These are phyloP conservation scores for Pseudocercospora musae DNA, from an alignment of 2,329 filamentous ascomycete species.

Conservation along the genomic window DNA sequence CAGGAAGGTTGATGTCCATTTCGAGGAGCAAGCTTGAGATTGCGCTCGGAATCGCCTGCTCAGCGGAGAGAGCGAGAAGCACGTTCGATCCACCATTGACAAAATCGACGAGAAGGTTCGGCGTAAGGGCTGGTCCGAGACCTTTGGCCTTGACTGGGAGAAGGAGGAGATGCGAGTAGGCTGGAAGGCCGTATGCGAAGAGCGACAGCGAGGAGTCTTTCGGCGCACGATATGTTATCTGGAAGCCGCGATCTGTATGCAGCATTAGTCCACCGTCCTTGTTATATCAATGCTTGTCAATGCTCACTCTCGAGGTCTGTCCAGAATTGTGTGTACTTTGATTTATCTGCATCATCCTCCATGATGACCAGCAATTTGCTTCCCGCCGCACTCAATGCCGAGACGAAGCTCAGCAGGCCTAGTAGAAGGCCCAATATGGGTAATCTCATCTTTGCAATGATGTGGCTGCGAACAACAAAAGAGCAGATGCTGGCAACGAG, in stretches of 20 bases:
- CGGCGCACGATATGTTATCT: slow-evolving; percentile 75
- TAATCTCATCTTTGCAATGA: slow-evolving; percentile 43
- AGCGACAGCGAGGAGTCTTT: slow-evolving; percentile 74
- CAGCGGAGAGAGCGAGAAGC: slow-evolving; percentile 76
- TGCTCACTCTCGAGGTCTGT: slow-evolving; percentile 65
- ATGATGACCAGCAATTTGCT: slow-evolving; percentile 79
- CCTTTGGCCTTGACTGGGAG: slow-evolving; percentile 90
- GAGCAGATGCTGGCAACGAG: not conserved
- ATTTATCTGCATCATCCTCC: slow-evolving; percentile 77
- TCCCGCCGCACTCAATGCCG: slow-evolving; percentile 76
- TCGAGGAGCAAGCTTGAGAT: slow-evolving; percentile 78
- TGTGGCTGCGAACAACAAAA: slow-evolving; percentile 7
- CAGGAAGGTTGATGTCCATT: slow-evolving; percentile 82
- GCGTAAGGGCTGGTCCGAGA: slow-evolving; percentile 82
- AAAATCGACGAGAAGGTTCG: slow-evolving; percentile 83
- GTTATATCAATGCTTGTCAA: not conserved
- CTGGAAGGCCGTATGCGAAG: slow-evolving; percentile 81
- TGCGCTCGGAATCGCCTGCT: slow-evolving; percentile 65
- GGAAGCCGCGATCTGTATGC: slow-evolving; percentile 71
- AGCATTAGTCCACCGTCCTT: not conserved
- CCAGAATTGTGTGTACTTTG: slow-evolving; percentile 77
- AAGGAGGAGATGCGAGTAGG: slow-evolving; percentile 86
- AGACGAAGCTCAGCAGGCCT: slow-evolving; percentile 62
- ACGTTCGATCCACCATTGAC: slow-evolving; percentile 90
- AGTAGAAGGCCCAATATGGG: slow-evolving; percentile 52